Conservation (phyloP, 164 flowering plant genomes). For the Sedum album region DNA sequence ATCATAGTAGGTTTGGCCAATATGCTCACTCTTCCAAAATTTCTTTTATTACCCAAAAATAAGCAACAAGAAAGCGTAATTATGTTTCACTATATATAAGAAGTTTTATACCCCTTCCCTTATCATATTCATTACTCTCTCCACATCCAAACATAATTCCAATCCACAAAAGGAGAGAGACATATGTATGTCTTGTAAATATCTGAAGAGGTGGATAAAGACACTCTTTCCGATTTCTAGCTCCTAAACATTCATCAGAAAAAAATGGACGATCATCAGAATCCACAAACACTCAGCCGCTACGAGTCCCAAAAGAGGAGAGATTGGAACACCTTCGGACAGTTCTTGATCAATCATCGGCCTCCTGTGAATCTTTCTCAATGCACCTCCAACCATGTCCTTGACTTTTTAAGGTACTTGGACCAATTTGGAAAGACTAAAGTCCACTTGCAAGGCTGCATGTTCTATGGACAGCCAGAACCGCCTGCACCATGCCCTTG, state of each 20-base stretch:
- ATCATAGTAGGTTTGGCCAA: not conserved
- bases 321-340: slow-evolving; percentile 49
- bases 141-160: not conserved
- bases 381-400: slow-evolving; percentile 40
- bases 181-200: not conserved
- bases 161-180: not conserved
- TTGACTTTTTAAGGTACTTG: slow-evolving; percentile 38
- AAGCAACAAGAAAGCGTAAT: not conserved
- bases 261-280: slow-evolving; percentile 9
- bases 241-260: not conserved
- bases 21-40: not conserved
- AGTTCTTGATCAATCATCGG: slow-evolving; percentile 39
- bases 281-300: slow-evolving; percentile 27
- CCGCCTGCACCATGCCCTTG: slow-evolving; percentile 52
- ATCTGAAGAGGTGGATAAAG: slow-evolving; percentile 18
- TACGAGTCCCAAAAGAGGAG: slow-evolving; percentile 44
- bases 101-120: not conserved
- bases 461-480: slow-evolving; percentile 47
- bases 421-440: slow-evolving; percentile 51
- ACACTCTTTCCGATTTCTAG: slow-evolving; percentile 15
- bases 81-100: not conserved
- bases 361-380: slow-evolving; percentile 34
- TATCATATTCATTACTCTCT: not conserved
- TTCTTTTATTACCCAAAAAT: not conserved
- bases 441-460: slow-evolving; percentile 41